Evolutionary conservation across 352 stramenopile species (phyloP).

Genomic region (Phytophthora syringae): DNA sequence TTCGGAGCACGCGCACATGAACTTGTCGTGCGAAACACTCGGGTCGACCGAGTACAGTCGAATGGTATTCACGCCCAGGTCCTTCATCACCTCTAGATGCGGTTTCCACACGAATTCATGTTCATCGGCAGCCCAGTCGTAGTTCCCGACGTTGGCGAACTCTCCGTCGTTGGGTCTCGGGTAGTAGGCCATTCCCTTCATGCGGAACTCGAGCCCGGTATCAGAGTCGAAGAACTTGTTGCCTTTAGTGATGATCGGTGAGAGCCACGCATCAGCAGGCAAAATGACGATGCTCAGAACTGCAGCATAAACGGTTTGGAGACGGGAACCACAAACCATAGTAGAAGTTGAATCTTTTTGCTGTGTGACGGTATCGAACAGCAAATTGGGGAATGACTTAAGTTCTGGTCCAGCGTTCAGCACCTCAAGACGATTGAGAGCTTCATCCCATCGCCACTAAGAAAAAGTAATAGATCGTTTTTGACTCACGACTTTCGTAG

Average conservation of each 20-base stretch:
- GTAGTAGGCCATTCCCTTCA: constrained; percentile 85
- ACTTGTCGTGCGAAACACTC: constrained; percentile 74
- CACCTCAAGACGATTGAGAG: neutral
- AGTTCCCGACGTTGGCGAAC: constrained; percentile 57
- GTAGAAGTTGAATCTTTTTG: neutral
- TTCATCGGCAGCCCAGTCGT: constrained; percentile 74
- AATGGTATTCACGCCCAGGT: constrained; percentile 73
- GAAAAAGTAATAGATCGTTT: no score
- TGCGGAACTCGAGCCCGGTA: constrained; percentile 66
- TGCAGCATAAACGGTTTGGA: constrained; percentile 17
- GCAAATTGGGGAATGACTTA: neutral
- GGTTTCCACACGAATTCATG: constrained; percentile 62
- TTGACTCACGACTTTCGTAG: neutral
- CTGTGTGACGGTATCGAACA: neutral
- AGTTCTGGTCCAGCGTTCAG: neutral
- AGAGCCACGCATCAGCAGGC: constrained; percentile 43
- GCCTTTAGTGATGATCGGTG: constrained; percentile 62
- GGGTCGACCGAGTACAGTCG: constrained; percentile 76
- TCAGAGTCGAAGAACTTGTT: constrained; percentile 90
- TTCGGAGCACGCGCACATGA: constrained; percentile 79
- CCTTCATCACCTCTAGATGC: constrained; percentile 62
- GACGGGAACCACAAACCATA: constrained; percentile 21
- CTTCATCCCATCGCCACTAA: no score
- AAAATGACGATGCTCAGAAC: constrained; percentile 10
- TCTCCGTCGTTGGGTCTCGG: constrained; percentile 69